These are phyloP conservation scores for Toxoplasma gondii DNA, from an alignment of 169 alveolate genomes.

Conservation along the genomic window DNA sequence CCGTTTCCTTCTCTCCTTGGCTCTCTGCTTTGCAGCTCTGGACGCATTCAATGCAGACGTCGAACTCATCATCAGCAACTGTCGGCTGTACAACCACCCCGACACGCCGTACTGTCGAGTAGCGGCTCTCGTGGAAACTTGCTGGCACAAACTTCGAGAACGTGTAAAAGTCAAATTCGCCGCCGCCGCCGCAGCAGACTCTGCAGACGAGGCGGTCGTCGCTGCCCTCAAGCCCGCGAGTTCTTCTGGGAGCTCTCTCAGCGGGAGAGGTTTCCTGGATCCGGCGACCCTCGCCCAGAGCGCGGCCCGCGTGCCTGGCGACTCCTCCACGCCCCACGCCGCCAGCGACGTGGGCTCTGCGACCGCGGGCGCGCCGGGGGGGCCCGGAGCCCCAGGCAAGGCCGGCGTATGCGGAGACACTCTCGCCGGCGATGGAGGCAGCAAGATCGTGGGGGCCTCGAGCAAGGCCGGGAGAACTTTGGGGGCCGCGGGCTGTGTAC, in stretches of 20 bases:
- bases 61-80: conserved; percentile 44
- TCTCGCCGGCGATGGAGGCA: background rate
- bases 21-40: conserved; percentile 16
- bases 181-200: conserved; percentile 40
- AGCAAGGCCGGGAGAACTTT: background rate
- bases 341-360: background rate
- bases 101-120: conserved; percentile 61
- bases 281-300: background rate
- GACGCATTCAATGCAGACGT: conserved; percentile 47
- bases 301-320: too few species aligned
- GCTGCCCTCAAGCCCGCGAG: conserved; percentile 7
- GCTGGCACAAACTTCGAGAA: conserved; percentile 55
- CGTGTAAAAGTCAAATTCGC: conserved; percentile 47
- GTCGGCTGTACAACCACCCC: conserved; percentile 58
- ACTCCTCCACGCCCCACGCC: too few species aligned
- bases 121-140: conserved; percentile 44
- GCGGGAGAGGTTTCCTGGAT: background rate
- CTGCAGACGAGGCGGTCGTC: conserved; percentile 47
- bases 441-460: background rate
- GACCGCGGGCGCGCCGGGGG: background rate
- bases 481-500: too few species aligned
- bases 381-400: background rate
- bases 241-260: background rate
- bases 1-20: too few species aligned
- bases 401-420: background rate